Evolutionary conservation across 805 yeast species (phyloP).

Genomic region (Lipomyces spencermartinsiae): DNA sequence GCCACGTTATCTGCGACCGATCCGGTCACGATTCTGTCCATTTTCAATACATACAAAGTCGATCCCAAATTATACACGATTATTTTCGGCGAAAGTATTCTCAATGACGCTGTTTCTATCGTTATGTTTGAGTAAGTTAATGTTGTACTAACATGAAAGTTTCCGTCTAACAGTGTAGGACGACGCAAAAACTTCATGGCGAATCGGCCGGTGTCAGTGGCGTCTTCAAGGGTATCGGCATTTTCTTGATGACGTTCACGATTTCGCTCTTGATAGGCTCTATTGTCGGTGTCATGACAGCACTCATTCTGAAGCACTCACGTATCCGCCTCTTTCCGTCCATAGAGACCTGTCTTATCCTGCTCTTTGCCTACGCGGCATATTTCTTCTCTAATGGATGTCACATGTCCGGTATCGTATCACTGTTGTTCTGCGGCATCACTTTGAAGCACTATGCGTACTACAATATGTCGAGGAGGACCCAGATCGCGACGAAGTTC

Average conservation of each 20-base stretch:
- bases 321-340: conserved; percentile 95
- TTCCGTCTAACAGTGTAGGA: conserved; percentile 45
- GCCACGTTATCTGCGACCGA: conserved; percentile 98
- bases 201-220: conserved; percentile 74
- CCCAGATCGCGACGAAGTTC: conserved; percentile 95
- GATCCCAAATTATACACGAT: conserved; percentile 97
- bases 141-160: no score
- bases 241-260: conserved; percentile 91
- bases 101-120: conserved; percentile 97
- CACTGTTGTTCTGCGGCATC: conserved; percentile 92
- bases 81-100: conserved; percentile 92
- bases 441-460: conserved; percentile 96
- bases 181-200: conserved; percentile 95
- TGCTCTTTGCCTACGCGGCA: conserved; percentile 91
- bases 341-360: conserved; percentile 90
- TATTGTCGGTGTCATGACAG: conserved; percentile 84
- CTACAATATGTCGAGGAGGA: conserved; percentile 95
- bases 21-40: conserved; percentile 95
- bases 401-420: conserved; percentile 78
- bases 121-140: conserved; percentile 84
- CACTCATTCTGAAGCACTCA: conserved; percentile 87
- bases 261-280: conserved; percentile 90
- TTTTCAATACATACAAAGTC: conserved; percentile 95
- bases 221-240: conserved; percentile 91
- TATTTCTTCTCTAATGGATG: conserved; percentile 98